Evolutionary conservation across 305 asterid genomes (phyloP).

Genomic region (Solanum hybrid): DNA sequence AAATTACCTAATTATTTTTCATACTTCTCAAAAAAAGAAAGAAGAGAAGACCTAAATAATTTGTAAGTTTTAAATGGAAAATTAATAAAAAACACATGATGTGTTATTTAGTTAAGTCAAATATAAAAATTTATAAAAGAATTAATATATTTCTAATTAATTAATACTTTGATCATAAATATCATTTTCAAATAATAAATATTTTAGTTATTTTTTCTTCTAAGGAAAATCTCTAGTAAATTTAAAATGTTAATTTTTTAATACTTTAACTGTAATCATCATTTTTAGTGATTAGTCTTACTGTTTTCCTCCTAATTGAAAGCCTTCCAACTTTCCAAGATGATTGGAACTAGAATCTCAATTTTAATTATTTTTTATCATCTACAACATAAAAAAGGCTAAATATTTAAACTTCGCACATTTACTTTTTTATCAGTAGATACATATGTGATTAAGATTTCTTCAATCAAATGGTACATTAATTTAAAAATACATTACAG

Average conservation of each 20-base stretch:
- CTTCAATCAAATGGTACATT: neutral
- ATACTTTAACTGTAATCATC: neutral
- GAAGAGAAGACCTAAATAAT: neutral
- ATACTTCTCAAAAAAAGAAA: neutral
- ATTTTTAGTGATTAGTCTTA: neutral
- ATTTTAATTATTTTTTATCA: neutral
- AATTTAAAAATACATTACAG: neutral
- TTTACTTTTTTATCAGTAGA: neutral
- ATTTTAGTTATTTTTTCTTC: neutral
- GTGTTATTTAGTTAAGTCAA: neutral
- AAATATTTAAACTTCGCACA: neutral
- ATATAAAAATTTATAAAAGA: too few species aligned
- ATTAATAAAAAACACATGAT: neutral
- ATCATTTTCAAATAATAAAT: too few species aligned
- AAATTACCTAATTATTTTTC: neutral
- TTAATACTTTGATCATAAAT: neutral
- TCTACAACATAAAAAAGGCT: neutral
- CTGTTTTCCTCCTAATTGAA: neutral
- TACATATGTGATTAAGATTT: neutral
- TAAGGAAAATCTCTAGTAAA: neutral
- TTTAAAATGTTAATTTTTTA: neutral
- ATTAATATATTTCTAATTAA: too few species aligned
- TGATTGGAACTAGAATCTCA: neutral
- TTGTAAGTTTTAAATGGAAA: neutral
- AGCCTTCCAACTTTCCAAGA: neutral